Evolutionary conservation across 495 filamentous ascomycete species (phyloP).

Genomic region (Xylaria grammica): DNA sequence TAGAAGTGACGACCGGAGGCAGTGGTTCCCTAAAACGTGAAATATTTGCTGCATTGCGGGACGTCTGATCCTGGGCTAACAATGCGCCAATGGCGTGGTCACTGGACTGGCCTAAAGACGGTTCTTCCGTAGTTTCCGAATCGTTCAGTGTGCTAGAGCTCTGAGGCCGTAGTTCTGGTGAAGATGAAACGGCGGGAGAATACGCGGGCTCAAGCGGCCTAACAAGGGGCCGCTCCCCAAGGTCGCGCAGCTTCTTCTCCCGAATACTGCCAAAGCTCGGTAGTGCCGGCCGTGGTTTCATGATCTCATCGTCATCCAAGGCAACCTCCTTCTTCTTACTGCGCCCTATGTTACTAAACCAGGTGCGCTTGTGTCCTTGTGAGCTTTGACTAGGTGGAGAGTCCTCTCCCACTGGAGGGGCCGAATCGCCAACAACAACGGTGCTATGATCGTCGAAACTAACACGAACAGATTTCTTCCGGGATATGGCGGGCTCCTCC

Average conservation of each 20-base stretch:
- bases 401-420: slow-evolving; percentile 56
- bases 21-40: slow-evolving; percentile 61
- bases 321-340: slow-evolving; percentile 50
- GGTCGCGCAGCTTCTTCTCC: slow-evolving; percentile 49
- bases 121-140: slow-evolving; percentile 33
- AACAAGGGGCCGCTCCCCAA: slow-evolving; percentile 56
- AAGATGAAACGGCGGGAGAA: slow-evolving; percentile 26
- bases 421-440: slow-evolving; percentile 64
- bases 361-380: slow-evolving; percentile 54
- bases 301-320: slow-evolving; percentile 67
- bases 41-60: slow-evolving; percentile 51
- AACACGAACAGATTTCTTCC: slow-evolving; percentile 75
- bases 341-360: slow-evolving; percentile 61
- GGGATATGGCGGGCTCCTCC: slow-evolving; percentile 62
- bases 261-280: slow-evolving; percentile 87
- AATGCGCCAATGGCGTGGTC: slow-evolving; percentile 69
- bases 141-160: slow-evolving; percentile 23
- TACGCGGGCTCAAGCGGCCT: slow-evolving; percentile 48
- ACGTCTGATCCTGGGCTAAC: slow-evolving; percentile 56
- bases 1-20: slow-evolving; percentile 68
- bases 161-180: slow-evolving; percentile 31
- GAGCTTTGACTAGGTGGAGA: slow-evolving; percentile 56
- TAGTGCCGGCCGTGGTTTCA: slow-evolving; percentile 76
- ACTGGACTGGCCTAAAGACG: slow-evolving; percentile 55
- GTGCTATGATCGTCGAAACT: slow-evolving; percentile 79